phyloP scores from a whole-genome alignment of 2,329 filamentous ascomycete species.

The Camillea tinctor region DNA sequence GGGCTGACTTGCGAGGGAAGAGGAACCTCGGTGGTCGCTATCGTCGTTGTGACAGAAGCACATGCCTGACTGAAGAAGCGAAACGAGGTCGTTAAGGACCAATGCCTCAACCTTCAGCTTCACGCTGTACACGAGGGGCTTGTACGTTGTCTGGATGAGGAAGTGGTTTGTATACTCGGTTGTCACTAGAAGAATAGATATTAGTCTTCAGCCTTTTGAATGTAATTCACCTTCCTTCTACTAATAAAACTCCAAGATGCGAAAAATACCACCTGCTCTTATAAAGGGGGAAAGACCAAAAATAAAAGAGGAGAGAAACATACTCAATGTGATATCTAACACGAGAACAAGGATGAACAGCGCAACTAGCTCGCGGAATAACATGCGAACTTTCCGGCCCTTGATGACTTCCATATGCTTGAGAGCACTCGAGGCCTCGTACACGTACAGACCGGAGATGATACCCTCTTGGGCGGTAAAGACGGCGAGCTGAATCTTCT shows the following conservation, averaged over 20 bases:
- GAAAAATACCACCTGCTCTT: too few species aligned
- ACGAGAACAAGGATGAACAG: constrained; percentile 43
- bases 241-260: too few species aligned
- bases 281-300: background rate
- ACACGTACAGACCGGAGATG: constrained; percentile 50
- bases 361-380: constrained; percentile 43
- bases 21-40: background rate
- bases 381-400: constrained; percentile 19
- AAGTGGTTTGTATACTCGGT: constrained; percentile 40
- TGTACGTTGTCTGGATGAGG: constrained; percentile 39
- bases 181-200: constrained; percentile 26
- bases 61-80: constrained; percentile 8
- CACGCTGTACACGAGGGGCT: constrained; percentile 43
- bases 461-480: constrained; percentile 46
- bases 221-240: background rate
- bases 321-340: constrained; percentile 37
- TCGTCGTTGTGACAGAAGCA: constrained; percentile 5
- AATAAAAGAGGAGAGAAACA: background rate
- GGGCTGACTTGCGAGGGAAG: background rate
- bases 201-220: background rate
- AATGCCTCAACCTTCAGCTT: constrained; percentile 56
- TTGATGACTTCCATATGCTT: constrained; percentile 32
- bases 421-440: constrained; percentile 41
- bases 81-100: constrained; percentile 44
- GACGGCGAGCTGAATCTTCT: constrained; percentile 40